Conservation (phyloP, 345 rosid genomes). For the Salix exigua region DNA sequence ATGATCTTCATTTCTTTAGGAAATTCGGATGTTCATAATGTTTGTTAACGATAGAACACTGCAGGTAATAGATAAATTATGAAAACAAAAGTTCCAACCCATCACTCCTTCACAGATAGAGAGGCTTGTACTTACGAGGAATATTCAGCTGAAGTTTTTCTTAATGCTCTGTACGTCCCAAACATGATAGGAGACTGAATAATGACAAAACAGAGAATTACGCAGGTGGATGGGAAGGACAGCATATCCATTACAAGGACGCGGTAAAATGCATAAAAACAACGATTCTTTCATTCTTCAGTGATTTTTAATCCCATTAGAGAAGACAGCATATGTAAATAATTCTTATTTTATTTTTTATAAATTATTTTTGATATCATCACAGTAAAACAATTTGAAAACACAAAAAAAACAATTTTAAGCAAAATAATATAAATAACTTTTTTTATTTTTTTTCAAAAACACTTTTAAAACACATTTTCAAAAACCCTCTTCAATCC, state of each 20-base stretch:
- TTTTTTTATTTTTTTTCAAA: too few relatives aligned
- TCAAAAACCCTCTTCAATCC: neutral
- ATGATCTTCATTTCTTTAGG: neutral
- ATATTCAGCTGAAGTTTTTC: neutral
- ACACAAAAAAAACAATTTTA: too few relatives aligned
- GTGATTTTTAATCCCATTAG: conserved; percentile 2
- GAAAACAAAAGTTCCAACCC: neutral
- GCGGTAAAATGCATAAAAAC: neutral
- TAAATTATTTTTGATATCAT: too few relatives aligned
- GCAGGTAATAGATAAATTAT: neutral
- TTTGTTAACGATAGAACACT: too few relatives aligned
- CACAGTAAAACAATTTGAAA: too few relatives aligned
- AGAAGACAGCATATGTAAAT: neutral
- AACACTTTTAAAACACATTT: too few relatives aligned
- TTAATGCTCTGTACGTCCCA: neutral
- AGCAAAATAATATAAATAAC: too few relatives aligned
- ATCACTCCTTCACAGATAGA: neutral
- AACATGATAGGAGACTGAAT: neutral
- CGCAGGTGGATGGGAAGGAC: neutral
- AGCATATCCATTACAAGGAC: too few relatives aligned
- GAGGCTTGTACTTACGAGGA: neutral
- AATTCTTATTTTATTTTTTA: too few relatives aligned
- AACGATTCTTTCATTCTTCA: conserved; percentile 6
- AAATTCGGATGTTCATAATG: neutral
- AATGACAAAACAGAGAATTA: neutral